Percentiles rank a stretch among this genome's conserved stretches.
Conservation (phyloP, 805 yeast species). For the Debaryomyces maramus region DNA sequence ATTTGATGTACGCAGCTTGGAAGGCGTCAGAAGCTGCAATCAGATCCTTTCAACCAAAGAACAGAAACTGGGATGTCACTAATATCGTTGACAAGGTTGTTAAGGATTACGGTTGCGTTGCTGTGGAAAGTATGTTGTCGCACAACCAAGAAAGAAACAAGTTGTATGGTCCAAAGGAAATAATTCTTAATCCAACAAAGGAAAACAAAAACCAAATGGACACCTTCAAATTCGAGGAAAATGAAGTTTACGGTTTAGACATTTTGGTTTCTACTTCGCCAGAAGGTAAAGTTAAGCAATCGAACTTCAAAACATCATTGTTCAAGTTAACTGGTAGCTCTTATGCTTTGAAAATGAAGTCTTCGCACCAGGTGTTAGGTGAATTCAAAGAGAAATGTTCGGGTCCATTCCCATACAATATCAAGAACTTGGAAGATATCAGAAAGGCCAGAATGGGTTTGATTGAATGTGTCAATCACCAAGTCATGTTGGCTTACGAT, state of each 20-base stretch:
- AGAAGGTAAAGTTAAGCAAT: constrained; percentile 64
- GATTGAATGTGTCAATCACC: constrained; percentile 68
- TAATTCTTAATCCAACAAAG: constrained; percentile 73
- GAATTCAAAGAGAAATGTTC: constrained; percentile 68
- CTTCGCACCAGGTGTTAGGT: constrained; percentile 64
- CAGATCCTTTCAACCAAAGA: constrained; percentile 63
- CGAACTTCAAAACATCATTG: constrained; percentile 63
- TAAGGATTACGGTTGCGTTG: constrained; percentile 54
- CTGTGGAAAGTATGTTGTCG: constrained; percentile 76
- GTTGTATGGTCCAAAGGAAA: constrained; percentile 72
- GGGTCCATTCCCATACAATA: constrained; percentile 64
- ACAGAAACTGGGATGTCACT: constrained; percentile 75
- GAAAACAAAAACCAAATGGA: constrained; percentile 64
- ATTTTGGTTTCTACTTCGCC: constrained; percentile 61
- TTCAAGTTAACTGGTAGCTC: constrained; percentile 70
- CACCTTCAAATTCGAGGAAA: constrained; percentile 64
- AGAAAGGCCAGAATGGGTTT: constrained; percentile 73
- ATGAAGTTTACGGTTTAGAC: constrained; percentile 78
- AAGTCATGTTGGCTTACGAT: constrained; percentile 66
- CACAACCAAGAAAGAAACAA: constrained; percentile 69
- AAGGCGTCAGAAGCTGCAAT: constrained; percentile 79
- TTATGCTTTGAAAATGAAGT: constrained; percentile 68
- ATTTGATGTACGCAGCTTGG: constrained; percentile 70
- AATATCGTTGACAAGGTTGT: constrained; percentile 62
- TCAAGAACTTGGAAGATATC: constrained; percentile 65